Conservation (phyloP, 139 green algal genomes). For the Monoraphidium neglectum region DNA sequence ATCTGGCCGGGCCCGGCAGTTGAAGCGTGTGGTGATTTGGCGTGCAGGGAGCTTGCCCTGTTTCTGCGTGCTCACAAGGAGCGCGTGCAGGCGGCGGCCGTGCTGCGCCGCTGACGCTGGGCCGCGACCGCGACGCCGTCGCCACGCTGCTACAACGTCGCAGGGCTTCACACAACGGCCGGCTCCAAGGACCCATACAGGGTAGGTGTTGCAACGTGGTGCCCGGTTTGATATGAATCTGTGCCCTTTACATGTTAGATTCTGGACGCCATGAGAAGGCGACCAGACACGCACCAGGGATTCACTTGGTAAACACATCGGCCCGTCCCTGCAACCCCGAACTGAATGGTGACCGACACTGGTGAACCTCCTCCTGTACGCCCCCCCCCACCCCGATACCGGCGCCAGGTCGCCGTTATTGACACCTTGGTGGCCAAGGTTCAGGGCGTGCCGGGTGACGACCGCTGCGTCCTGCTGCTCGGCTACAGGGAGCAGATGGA, state of each 20-base stretch:
- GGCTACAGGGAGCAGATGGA: conserved; percentile 53
- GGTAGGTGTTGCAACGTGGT: conserved; percentile 13
- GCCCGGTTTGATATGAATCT: neutral
- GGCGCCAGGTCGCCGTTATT: conserved; percentile 40
- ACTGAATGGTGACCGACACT: neutral
- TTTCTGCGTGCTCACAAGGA: too few relatives aligned
- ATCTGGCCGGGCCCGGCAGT: too few relatives aligned
- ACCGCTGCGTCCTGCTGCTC: conserved; percentile 59
- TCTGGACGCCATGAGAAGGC: neutral
- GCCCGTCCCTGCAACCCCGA: neutral
- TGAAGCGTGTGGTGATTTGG: too few relatives aligned
- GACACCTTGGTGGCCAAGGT: conserved; percentile 57
- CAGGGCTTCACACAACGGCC: conserved; percentile 25
- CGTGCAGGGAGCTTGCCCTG: too few relatives aligned
- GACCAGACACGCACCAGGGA: neutral
- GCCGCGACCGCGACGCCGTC: too few relatives aligned
- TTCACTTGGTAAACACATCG: neutral
- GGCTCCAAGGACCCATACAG: conserved; percentile 34
- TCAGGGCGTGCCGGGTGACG: conserved; percentile 53
- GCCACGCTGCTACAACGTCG: too few relatives aligned
- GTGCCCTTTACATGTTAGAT: neutral
- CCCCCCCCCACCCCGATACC: too few relatives aligned
- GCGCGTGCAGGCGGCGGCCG: too few relatives aligned
- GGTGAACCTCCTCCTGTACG: neutral
- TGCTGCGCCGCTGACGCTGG: too few relatives aligned